These are phyloP conservation scores for Salmacisia buchloeana DNA, from an alignment of 1,284 basidiomycete genomes.

Conservation along the genomic window DNA sequence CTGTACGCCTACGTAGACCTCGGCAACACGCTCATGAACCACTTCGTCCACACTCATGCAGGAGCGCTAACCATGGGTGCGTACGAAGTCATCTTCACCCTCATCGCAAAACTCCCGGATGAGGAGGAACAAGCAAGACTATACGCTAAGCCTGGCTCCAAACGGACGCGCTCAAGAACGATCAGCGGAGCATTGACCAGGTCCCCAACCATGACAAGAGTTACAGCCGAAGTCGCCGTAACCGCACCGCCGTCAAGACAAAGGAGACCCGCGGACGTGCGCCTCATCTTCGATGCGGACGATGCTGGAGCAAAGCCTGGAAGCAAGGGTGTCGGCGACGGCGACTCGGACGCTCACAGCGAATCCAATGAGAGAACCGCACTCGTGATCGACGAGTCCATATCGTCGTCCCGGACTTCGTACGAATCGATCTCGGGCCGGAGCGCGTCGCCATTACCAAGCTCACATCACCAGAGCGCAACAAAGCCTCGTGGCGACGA, in stretches of 20 bases:
- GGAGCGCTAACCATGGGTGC: slow-evolving; percentile 48
- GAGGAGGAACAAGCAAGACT: slow-evolving; percentile 15
- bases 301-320: background rate
- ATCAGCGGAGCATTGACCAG: background rate
- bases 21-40: background rate
- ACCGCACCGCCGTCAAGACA: background rate
- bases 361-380: background rate
- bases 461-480: too few species aligned
- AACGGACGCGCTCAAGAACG: background rate
- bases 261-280: background rate
- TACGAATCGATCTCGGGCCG: background rate
- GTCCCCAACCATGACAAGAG: background rate
- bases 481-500: too few species aligned
- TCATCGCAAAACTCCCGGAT: slow-evolving; percentile 42
- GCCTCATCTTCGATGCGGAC: background rate
- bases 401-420: background rate
- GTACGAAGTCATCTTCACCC: slow-evolving; percentile 47
- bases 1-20: slow-evolving; percentile 23
- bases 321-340: background rate
- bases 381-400: background rate
- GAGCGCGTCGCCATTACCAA: background rate
- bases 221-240: background rate
- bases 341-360: background rate
- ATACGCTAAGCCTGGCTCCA: background rate
- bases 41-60: slow-evolving; percentile 9